A percentile compares a stretch with the other conserved stretches of the same genome.
Evolutionary conservation across 306 rosid genomes (phyloP).

Genomic region (Trifolium fragiferum): DNA sequence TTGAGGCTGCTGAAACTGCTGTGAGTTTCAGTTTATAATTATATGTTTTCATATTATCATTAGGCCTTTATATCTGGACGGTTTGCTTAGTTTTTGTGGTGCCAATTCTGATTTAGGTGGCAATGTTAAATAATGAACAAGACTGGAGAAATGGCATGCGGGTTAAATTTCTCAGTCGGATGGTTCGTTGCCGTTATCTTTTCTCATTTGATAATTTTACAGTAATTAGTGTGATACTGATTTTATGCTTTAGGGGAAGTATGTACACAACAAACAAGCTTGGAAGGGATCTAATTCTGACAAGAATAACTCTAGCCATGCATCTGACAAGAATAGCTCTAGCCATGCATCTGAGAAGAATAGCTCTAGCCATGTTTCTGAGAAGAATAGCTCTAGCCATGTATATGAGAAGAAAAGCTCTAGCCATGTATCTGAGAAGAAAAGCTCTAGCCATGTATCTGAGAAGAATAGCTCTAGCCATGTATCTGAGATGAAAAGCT

Average conservation of each 20-base stretch:
- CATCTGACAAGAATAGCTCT: conserved; percentile 40
- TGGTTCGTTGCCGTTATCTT: conserved; percentile 52
- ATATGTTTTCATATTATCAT: conserved; percentile 25
- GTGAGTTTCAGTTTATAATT: conserved; percentile 59
- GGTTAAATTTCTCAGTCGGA: conserved; percentile 78
- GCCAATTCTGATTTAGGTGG: conserved; percentile 59
- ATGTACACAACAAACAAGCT: conserved; percentile 71
- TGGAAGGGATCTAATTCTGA: conserved; percentile 72
- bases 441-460: no score
- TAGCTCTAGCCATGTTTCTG: conserved; percentile 30
- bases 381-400: conserved; percentile 61
- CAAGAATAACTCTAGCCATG: conserved; percentile 57
- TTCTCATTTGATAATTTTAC: conserved; percentile 16
- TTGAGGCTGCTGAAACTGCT: conserved; percentile 93
- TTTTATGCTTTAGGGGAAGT: conserved; percentile 61
- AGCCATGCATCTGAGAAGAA: no score
- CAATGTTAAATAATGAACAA: conserved; percentile 70
- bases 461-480: conserved; percentile 48
- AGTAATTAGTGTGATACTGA: conserved; percentile 31
- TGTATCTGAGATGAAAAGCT: conserved; percentile 62
- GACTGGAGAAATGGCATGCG: conserved; percentile 99
- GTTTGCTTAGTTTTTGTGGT: conserved; percentile 28
- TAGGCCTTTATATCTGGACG: conserved; percentile 17
- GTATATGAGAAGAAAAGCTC: background rate
- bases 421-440: conserved; percentile 37